Conservation (phyloP, 2,329 filamentous ascomycete genomes). For the Monilinia fructicola region DNA sequence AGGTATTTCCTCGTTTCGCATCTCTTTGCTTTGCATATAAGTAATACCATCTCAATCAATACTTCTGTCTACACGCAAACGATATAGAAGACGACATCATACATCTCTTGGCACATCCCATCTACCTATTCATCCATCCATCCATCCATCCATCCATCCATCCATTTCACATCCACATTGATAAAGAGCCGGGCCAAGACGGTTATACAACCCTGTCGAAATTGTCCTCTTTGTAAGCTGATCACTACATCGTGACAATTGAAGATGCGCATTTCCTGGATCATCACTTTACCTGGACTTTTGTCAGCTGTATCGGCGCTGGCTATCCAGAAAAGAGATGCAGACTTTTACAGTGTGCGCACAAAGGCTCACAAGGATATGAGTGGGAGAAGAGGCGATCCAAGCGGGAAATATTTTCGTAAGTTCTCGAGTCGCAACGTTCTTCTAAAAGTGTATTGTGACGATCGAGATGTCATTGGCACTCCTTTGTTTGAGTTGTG, state of each 20-base stretch:
- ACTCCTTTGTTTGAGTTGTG: too few relatives aligned
- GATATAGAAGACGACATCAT: not conserved
- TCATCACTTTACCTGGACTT: slow-evolving; percentile 33
- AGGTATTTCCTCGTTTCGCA: not conserved
- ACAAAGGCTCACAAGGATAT: slow-evolving; percentile 39
- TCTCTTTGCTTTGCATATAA: slow-evolving; percentile 6
- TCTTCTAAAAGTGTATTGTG: not conserved
- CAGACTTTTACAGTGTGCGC: slow-evolving; percentile 38
- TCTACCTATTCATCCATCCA: not conserved
- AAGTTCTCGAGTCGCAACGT: slow-evolving; percentile 26
- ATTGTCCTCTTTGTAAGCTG: slow-evolving; percentile 2
- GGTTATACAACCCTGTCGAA: slow-evolving; percentile 19
- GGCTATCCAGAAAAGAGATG: slow-evolving; percentile 37
- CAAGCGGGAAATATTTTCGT: slow-evolving; percentile 44
- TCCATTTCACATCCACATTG: not conserved
- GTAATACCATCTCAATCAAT: slow-evolving; percentile 1
- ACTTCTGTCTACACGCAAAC: not conserved
- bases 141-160: not conserved
- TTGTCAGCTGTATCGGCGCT: slow-evolving; percentile 33
- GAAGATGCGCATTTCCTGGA: slow-evolving; percentile 37
- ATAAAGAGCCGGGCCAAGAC: slow-evolving; percentile 20
- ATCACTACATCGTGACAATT: slow-evolving; percentile 4
- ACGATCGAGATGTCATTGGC: not conserved
- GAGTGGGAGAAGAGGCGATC: slow-evolving; percentile 37
- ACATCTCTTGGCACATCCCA: slow-evolving; percentile 13